A percentile compares a stretch with the other conserved stretches of the same genome.
These are phyloP conservation scores for Pseudogymnoascus destructans DNA, from an alignment of 2,329 filamentous ascomycete genomes.

Conservation along the genomic window DNA sequence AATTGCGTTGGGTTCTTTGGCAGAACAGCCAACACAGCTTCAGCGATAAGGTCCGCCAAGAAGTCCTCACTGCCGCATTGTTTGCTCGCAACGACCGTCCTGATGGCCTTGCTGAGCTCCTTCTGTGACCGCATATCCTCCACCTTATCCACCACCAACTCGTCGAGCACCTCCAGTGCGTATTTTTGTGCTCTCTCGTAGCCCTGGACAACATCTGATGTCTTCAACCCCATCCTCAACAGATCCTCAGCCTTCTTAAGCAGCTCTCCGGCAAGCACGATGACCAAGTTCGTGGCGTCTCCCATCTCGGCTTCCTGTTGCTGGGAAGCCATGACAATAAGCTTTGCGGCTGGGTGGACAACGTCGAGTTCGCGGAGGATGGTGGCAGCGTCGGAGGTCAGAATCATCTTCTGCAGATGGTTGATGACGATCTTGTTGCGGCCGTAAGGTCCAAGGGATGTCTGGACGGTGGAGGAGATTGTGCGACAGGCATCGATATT, in stretches of 20 bases:
- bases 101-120: conserved; percentile 88
- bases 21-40: conserved; percentile 72
- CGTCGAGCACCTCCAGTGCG: conserved; percentile 73
- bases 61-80: conserved; percentile 88
- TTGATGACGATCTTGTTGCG: conserved; percentile 99
- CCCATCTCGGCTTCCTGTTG: conserved; percentile 99
- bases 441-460: conserved; percentile 90
- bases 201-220: conserved; percentile 90
- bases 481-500: conserved; percentile 98
- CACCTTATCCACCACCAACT: conserved; percentile 83
- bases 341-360: conserved; percentile 92
- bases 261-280: conserved; percentile 87
- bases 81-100: conserved; percentile 92
- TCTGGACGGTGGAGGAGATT: conserved; percentile 92
- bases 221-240: conserved; percentile 91
- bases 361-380: conserved; percentile 97
- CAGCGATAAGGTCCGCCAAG: conserved; percentile 74
- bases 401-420: conserved; percentile 98
- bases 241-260: conserved; percentile 95
- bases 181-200: conserved; percentile 92
- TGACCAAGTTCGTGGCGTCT: conserved; percentile 94
- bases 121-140: conserved; percentile 66
- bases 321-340: conserved; percentile 96
- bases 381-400: conserved; percentile 94
- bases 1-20: conserved; percentile 94